Percentiles rank a stretch among this genome's conserved stretches.
Conservation (phyloP, 345 rosid genomes). For the Durio zibethinus region DNA sequence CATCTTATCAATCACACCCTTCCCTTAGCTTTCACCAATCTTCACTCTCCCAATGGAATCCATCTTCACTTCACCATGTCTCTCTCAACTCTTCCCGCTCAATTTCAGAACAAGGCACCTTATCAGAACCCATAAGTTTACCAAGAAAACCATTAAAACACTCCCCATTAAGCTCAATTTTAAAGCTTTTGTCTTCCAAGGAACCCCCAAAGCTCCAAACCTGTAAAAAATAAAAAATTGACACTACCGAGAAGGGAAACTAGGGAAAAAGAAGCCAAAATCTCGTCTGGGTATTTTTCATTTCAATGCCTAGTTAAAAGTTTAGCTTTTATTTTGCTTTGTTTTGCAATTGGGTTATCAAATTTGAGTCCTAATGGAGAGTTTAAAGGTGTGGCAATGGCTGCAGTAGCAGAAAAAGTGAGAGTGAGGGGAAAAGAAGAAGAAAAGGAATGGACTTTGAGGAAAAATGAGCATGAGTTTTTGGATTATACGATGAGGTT, state of each 20-base stretch:
- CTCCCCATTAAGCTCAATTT: slow-evolving; percentile 26
- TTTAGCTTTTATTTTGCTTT: slow-evolving; percentile 49
- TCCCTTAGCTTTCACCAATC: not conserved
- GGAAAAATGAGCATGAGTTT: slow-evolving; percentile 46
- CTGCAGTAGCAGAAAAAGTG: slow-evolving; percentile 39
- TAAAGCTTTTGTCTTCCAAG: slow-evolving; percentile 22
- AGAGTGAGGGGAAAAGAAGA: slow-evolving; percentile 22
- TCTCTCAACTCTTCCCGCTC: slow-evolving; percentile 33
- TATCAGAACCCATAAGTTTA: slow-evolving; percentile 22
- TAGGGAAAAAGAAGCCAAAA: slow-evolving; percentile 21
- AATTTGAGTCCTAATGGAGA: slow-evolving; percentile 33
- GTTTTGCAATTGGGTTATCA: slow-evolving; percentile 58
- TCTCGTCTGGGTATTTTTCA: slow-evolving; percentile 22
- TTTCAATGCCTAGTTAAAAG: slow-evolving; percentile 39
- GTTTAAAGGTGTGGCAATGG: slow-evolving; percentile 51
- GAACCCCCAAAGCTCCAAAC: slow-evolving; percentile 19
- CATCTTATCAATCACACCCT: slow-evolving; percentile 1
- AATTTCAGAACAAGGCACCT: slow-evolving; percentile 29
- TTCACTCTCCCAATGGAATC: slow-evolving; percentile 41
- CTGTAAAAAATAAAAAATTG: slow-evolving; percentile 4
- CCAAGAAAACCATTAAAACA: slow-evolving; percentile 9
- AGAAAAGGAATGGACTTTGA: slow-evolving; percentile 32
- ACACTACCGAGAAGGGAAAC: slow-evolving; percentile 18
- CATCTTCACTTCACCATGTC: slow-evolving; percentile 32
- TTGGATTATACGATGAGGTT: slow-evolving; percentile 50